These are phyloP conservation scores for Solanum phureja DNA, from an alignment of 257 asterid genomes.

Conservation along the genomic window DNA sequence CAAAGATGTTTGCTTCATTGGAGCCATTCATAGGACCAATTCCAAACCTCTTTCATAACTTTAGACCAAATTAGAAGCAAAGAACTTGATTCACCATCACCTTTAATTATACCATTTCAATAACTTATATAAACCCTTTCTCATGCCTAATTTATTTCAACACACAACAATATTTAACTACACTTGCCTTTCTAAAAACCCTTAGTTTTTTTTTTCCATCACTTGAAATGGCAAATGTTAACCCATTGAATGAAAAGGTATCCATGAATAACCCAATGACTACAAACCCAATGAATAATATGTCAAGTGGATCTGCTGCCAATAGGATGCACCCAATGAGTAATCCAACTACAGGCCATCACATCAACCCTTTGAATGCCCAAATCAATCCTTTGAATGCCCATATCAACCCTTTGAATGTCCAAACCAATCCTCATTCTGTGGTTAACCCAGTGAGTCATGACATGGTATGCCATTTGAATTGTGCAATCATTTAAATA, in stretches of 20 bases:
- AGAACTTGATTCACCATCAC: too few species aligned
- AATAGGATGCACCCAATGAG: not conserved
- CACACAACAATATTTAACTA: constrained; percentile 5
- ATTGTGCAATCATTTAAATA: not conserved
- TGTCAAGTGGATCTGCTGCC: not conserved
- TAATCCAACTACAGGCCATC: not conserved
- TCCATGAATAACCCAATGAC: not conserved
- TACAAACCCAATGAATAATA: not conserved
- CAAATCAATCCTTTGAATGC: not conserved
- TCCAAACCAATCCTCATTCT: not conserved
- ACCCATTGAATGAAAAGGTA: too few species aligned
- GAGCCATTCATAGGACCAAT: too few species aligned
- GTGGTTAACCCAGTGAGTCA: not conserved
- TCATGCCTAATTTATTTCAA: not conserved
- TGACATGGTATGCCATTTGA: not conserved
- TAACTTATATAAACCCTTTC: too few species aligned
- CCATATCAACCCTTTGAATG: not conserved
- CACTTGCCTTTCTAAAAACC: not conserved
- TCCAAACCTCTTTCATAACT: too few species aligned
- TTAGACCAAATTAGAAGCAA: too few species aligned
- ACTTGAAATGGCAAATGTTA: too few species aligned
- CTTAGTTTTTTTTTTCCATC: too few species aligned
- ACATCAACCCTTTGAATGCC: not conserved
- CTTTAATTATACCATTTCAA: too few species aligned
- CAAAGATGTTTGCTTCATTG: too few species aligned